phyloP scores from a whole-genome alignment of 176 grass and related monocot genomes.

The Triticum monococcum region DNA sequence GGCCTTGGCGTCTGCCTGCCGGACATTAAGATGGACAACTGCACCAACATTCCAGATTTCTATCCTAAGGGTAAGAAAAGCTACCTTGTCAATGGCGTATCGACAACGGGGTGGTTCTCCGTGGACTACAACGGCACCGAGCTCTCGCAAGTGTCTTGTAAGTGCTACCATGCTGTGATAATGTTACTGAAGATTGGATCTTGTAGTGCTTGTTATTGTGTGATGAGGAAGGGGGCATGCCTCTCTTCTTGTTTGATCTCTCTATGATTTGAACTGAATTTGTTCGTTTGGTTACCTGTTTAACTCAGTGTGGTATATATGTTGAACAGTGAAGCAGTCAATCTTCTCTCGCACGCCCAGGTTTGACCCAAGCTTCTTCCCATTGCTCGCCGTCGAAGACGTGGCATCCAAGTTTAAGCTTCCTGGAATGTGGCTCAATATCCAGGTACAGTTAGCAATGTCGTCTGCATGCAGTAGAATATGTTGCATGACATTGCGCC shows the following conservation, averaged over 20 bases:
- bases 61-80: slow-evolving; percentile 33
- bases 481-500: background rate
- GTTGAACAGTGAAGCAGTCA: slow-evolving; percentile 54
- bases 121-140: slow-evolving; percentile 68
- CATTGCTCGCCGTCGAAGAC: slow-evolving; percentile 70
- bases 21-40: slow-evolving; percentile 68
- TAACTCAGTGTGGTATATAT: slow-evolving; percentile 9
- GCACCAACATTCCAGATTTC: slow-evolving; percentile 49
- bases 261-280: background rate
- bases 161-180: slow-evolving; percentile 26
- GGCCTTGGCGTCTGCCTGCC: slow-evolving; percentile 70
- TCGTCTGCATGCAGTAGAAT: background rate
- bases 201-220: background rate
- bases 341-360: slow-evolving; percentile 28
- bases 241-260: too few species aligned
- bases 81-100: slow-evolving; percentile 63
- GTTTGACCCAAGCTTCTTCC: slow-evolving; percentile 51
- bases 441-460: slow-evolving; percentile 54
- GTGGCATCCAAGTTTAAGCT: slow-evolving; percentile 58
- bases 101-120: slow-evolving; percentile 60
- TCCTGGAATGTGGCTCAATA: slow-evolving; percentile 77
- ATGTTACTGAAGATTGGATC: background rate
- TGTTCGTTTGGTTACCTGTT: background rate
- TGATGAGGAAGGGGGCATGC: too few species aligned
- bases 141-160: slow-evolving; percentile 47